Evolutionary conservation across 2,329 filamentous ascomycete species (phyloP), one percentile per base, ranked within the genome.

Genomic region (Ophiostoma sp.): DNA sequence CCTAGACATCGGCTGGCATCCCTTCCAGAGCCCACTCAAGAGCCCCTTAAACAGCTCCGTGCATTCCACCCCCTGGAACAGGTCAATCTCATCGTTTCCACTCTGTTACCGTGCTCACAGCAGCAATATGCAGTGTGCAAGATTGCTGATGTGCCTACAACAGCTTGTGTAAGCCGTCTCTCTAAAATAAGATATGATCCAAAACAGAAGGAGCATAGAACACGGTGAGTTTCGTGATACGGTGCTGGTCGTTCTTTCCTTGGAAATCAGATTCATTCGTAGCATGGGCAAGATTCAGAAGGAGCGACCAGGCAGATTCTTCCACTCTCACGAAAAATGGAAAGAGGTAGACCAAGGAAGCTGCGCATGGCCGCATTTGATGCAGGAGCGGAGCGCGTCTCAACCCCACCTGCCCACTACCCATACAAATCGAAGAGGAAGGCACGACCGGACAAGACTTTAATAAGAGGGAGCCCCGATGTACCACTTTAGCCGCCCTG

Each of bases 331-430:
- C 14, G 36, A 62, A 40, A 58, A 40, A 42, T 41, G 38, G 12
- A 63, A 42, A 63, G 60, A 40, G 36, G 44, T 38, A 47, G 42
- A 65, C 27, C 42, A 67, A 64, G 60, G 68, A 69, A 69, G 67
- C 62, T 63, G 65, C 62, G 68, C 68, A 60, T 66, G 68, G 49
- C 38, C 52, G 41, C 41, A 41, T 44, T 65, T 45, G 65, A 58
- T 65, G 69, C 66, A 69, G 67, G 69, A 70, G 68, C 69, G 62
- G 66, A 67, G 68, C 70, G 70, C 69, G 70, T 72, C 69, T 64
- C 66, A 66, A 69, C 68, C 52, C 65, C 66, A 66, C 67, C 69
- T 65, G 55, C 66, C 68, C 69, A 41, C 47, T 5, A 41, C 49
- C 68, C 68, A 68, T 64, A 52, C 66, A 65, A 36, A 47, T 52